These are phyloP conservation scores for Alternaria brassicae DNA, from an alignment of 2,329 filamentous ascomycete species.

Conservation along the genomic window DNA sequence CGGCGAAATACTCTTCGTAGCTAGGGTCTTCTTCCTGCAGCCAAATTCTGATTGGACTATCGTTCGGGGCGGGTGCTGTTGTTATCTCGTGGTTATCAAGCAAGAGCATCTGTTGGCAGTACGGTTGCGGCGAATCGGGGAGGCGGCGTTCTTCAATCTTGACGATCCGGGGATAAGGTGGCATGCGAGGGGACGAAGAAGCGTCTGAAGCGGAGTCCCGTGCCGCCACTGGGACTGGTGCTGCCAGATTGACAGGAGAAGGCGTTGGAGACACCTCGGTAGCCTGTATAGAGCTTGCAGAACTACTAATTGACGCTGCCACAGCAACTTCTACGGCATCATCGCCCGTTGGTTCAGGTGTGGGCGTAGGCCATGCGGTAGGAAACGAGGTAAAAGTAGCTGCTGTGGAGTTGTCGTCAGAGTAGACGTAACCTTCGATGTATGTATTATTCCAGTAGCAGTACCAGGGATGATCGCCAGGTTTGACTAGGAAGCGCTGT, in stretches of 20 bases:
- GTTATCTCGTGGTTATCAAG: conserved; percentile 59
- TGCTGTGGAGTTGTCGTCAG: conserved; percentile 59
- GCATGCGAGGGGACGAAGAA: conserved; percentile 31
- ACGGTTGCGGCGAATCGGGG: conserved; percentile 58
- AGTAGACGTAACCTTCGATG: conserved; percentile 72
- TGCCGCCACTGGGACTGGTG: neutral
- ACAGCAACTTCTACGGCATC: conserved; percentile 17
- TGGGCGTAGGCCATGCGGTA: conserved; percentile 31
- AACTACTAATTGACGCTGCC: conserved; percentile 7
- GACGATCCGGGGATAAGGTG: conserved; percentile 63
- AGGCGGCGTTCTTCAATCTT: conserved; percentile 71
- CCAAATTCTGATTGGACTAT: conserved; percentile 47
- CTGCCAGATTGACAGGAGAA: conserved; percentile 5
- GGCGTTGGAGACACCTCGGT: conserved; percentile 11
- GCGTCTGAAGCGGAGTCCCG: conserved; percentile 28
- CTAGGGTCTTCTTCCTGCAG: conserved; percentile 53
- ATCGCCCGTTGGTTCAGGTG: conserved; percentile 16
- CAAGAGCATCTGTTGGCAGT: conserved; percentile 71
- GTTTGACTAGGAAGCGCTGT: conserved; percentile 54
- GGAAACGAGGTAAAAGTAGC: conserved; percentile 41
- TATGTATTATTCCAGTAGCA: conserved; percentile 74
- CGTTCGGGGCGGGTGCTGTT: conserved; percentile 42
- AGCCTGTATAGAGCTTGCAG: conserved; percentile 17
- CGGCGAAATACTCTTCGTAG: conserved; percentile 35
- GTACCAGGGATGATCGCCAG: conserved; percentile 71